These are phyloP conservation scores for Peribolospora baueri DNA, from an alignment of 768 basidiomycete genomes.

Conservation along the genomic window DNA sequence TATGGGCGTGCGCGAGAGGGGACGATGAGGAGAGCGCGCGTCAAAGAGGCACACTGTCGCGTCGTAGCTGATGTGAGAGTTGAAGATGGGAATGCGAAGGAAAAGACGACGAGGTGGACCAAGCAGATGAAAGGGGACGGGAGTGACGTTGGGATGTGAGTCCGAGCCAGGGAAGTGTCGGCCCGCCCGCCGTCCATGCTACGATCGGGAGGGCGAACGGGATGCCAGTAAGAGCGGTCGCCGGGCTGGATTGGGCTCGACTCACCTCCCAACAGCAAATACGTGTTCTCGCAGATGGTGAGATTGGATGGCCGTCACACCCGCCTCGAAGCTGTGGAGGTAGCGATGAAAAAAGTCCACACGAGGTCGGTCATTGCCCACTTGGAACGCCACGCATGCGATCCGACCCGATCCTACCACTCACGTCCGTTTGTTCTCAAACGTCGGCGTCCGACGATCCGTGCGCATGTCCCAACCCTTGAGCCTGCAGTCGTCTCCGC, in stretches of 20 bases:
- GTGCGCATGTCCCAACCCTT: constrained; percentile 76
- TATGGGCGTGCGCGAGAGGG: constrained; percentile 37
- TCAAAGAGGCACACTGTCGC: constrained; percentile 59
- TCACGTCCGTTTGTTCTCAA: constrained; percentile 44
- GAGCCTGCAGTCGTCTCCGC: constrained; percentile 73
- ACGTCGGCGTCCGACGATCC: constrained; percentile 33
- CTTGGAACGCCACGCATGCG: not conserved
- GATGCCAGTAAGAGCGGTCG: no score
- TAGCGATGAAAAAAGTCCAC: not conserved
- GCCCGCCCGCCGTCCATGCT: no score
- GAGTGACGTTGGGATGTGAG: not conserved
- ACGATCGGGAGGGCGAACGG: no score
- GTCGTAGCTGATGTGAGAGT: constrained; percentile 40
- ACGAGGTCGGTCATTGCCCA: no score
- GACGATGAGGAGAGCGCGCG: constrained; percentile 28
- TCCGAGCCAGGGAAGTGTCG: no score
- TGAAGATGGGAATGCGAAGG: not conserved
- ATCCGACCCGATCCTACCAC: constrained; percentile 1
- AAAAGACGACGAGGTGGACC: not conserved
- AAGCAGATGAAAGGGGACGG: not conserved
- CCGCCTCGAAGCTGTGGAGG: constrained; percentile 52
- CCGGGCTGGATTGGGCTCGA: no score
- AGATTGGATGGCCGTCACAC: constrained; percentile 70
- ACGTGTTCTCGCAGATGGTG: constrained; percentile 57
- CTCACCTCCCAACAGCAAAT: constrained; percentile 72